Evolutionary conservation across 2,329 filamentous ascomycete genomes (phyloP), one percentile per base, ranked within the genome.

Genomic region (Talaromyces rugulosus): DNA sequence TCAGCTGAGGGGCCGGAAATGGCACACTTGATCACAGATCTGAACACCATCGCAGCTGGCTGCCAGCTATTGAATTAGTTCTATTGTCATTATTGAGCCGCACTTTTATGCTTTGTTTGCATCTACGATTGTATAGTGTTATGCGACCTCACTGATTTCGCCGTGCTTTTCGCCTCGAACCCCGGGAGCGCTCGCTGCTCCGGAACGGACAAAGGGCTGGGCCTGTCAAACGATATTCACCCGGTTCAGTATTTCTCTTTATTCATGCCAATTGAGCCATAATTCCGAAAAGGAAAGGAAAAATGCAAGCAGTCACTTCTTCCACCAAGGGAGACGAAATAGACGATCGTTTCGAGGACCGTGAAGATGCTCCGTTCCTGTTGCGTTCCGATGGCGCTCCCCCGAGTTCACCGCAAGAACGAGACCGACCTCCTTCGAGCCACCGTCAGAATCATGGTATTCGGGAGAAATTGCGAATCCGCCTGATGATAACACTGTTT

Each of bases 401-500:
- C 11, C 53, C 69, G 71, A 40, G 60, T 60, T 59, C 52, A 65
- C 54, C 16, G 65, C 54, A 63, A 68, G 47, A 44, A 58, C 57
- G 59, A 34, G 27, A 33, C 52, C 51, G 47, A 18, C 16, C 63
- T 42, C 50, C 51, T 30, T 53, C 60, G 59, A 40, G 28, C 23
- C 28, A 51, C 16, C 12, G 12, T 4, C 51, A 27, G 1, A 52
- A 62, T 1, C 54, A 62, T 47, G 57, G 57, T 51, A 30, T 62
- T 9, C 58, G 50, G 36, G 66, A 67, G n/a, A 71, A 70, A 3
- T 67, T 76, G 42, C 72, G 70, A 28, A 67, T 72, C 23, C 74
- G 74, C 4, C 68, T 81, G 12, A 74, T 76, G 64, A 68, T 79
- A 52, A 71, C 73, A 44, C 69, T 82, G 28, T 74, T 82, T 63